Conservation (phyloP, 1,284 basidiomycete species). For the Heterobasidion irregulare region DNA sequence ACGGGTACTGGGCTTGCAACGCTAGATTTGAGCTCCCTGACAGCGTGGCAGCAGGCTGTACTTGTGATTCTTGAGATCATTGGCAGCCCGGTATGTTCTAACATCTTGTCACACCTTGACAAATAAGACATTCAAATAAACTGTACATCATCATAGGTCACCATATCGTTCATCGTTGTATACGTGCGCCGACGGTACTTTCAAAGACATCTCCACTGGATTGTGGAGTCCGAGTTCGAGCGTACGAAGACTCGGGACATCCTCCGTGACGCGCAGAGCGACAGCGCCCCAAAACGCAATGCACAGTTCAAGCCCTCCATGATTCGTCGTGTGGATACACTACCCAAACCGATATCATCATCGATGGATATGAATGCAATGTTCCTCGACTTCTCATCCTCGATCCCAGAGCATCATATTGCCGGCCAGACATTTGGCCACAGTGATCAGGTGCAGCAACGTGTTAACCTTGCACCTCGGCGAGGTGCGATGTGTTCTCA, state of each 20-base stretch:
- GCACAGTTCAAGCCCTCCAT: constrained; percentile 10
- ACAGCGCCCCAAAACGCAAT: background rate
- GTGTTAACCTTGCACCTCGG: too few relatives aligned
- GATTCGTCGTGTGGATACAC: too few relatives aligned
- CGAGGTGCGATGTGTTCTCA: too few relatives aligned
- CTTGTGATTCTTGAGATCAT: constrained; percentile 59
- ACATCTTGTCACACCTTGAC: too few relatives aligned
- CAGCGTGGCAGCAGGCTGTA: constrained; percentile 67
- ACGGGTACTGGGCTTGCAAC: constrained; percentile 72
- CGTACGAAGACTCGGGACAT: constrained; percentile 9
- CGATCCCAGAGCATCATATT: background rate
- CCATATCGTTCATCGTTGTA: constrained; percentile 60
- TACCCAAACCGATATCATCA: too few relatives aligned
- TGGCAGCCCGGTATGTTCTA: constrained; percentile 48
- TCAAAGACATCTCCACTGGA: constrained; percentile 58
- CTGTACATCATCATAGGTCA: constrained; percentile 28
- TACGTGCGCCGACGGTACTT: constrained; percentile 64
- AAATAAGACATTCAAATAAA: too few relatives aligned
- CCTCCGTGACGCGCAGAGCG: too few relatives aligned
- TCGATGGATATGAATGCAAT: too few relatives aligned
- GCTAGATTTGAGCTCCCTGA: constrained; percentile 63
- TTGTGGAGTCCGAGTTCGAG: constrained; percentile 41
- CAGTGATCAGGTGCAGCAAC: too few relatives aligned
- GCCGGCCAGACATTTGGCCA: too few relatives aligned
- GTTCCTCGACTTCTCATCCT: too few relatives aligned